A percentile compares a stretch with the other conserved stretches of the same genome.
Evolutionary conservation across 257 asterid species (phyloP).

Genomic region (Schizonepeta tenuifolia): DNA sequence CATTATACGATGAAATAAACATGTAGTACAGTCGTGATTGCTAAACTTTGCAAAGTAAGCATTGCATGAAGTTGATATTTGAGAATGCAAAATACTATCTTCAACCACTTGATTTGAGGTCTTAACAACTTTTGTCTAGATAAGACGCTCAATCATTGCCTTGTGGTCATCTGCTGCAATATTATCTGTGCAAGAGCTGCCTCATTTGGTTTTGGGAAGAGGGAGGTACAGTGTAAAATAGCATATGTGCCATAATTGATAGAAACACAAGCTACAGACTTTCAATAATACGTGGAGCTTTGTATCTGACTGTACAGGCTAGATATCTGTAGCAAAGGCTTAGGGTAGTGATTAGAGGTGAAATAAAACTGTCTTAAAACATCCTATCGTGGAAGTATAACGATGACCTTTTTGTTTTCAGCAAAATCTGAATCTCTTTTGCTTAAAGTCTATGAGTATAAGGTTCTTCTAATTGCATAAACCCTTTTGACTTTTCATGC

Average conservation of each 20-base stretch:
- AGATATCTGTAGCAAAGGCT: not conserved
- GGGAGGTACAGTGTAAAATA: not conserved
- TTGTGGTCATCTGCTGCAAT: conserved; percentile 2
- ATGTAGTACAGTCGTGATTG: not conserved
- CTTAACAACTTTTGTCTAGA: not conserved
- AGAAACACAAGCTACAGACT: not conserved
- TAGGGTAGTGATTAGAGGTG: not conserved
- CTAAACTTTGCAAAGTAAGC: not conserved
- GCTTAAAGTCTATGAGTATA: not conserved
- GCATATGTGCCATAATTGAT: not conserved
- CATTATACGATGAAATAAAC: not conserved
- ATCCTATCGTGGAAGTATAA: not conserved
- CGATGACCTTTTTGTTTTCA: not conserved
- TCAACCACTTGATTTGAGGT: not conserved
- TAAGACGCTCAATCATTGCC: not conserved
- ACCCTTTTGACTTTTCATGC: not conserved
- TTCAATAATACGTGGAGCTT: conserved; percentile 6
- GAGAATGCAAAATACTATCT: not conserved
- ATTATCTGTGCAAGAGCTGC: conserved; percentile 8
- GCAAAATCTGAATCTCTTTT: not conserved
- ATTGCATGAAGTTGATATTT: not conserved
- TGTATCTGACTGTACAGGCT: not conserved
- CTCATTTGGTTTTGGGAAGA: conserved; percentile 1
- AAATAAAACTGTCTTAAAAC: not conserved
- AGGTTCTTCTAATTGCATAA: conserved; percentile 4